Conservation (phyloP, 2,329 filamentous ascomycete species). For the Ampelomyces quisqualis region DNA sequence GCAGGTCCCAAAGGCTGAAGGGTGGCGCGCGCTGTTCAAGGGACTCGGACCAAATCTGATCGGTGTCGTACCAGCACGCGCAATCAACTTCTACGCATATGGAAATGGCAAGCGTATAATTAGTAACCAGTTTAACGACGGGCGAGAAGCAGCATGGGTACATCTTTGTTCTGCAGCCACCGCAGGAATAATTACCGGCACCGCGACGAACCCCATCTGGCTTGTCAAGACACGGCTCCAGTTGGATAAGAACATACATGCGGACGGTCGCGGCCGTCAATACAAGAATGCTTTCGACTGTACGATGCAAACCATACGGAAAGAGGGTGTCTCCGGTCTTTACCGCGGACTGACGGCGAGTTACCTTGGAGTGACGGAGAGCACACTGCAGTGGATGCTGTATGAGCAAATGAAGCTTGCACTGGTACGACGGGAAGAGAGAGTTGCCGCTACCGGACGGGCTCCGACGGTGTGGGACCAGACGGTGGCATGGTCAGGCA, state of each 20-base stretch:
- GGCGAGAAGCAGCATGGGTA: conserved; percentile 70
- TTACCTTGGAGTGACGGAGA: conserved; percentile 88
- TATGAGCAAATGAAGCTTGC: conserved; percentile 88
- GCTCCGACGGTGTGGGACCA: conserved; percentile 70
- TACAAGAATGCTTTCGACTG: conserved; percentile 91
- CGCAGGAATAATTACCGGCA: conserved; percentile 83
- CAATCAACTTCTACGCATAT: conserved; percentile 93
- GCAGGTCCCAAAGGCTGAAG: conserved; percentile 77
- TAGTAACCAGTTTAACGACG: conserved; percentile 70
- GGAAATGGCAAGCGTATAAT: conserved; percentile 87
- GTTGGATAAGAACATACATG: conserved; percentile 80
- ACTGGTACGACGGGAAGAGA: conserved; percentile 65
- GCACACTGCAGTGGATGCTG: conserved; percentile 87
- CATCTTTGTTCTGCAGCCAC: conserved; percentile 74
- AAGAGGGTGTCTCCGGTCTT: conserved; percentile 78
- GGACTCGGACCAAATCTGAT: conserved; percentile 87
- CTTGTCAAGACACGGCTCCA: conserved; percentile 91
- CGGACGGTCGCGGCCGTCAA: conserved; percentile 60
- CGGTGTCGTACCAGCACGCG: conserved; percentile 83
- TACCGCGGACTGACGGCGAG: conserved; percentile 91
- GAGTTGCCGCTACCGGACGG: conserved; percentile 57
- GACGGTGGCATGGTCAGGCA: conserved; percentile 75
- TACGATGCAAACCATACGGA: conserved; percentile 73
- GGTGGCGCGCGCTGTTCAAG: conserved; percentile 86
- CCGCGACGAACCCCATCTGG: conserved; percentile 95